phyloP scores from a whole-genome alignment of 2,329 filamentous ascomycete genomes.

The Pestalotiopsis sp. region DNA sequence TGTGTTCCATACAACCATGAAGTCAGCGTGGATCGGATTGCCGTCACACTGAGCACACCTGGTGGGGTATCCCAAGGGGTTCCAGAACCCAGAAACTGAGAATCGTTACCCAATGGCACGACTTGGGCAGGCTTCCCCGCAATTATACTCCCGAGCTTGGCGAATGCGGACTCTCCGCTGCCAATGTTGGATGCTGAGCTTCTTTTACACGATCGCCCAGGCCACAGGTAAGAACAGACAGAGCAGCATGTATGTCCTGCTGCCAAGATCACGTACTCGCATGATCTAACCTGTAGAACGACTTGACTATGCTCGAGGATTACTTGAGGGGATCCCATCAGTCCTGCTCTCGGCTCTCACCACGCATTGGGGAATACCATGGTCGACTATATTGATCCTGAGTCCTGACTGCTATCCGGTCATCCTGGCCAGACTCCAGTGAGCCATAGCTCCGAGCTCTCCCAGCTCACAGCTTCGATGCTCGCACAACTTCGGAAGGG shows the following conservation, averaged over 20 bases:
- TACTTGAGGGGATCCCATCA: background rate
- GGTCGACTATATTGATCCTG: background rate
- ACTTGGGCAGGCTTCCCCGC: background rate
- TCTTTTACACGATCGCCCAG: background rate
- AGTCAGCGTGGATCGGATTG: background rate
- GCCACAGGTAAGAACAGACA: background rate
- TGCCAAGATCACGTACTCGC: background rate
- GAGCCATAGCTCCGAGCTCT: background rate
- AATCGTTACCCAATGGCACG: background rate
- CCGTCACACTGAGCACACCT: background rate
- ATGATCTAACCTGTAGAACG: background rate
- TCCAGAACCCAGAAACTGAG: background rate
- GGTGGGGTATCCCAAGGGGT: background rate
- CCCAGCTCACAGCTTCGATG: background rate
- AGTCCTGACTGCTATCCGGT: background rate
- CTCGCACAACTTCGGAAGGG: constrained; percentile 3
- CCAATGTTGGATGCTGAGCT: background rate
- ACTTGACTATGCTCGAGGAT: background rate
- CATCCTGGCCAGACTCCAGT: too few species aligned
- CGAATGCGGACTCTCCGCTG: background rate
- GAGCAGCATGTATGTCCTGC: background rate
- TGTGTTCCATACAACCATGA: background rate
- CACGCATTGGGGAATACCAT: background rate
- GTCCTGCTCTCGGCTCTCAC: background rate
- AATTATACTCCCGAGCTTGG: constrained; percentile 1